Percentiles rank a stretch among this genome's conserved stretches.
Conservation (phyloP, 129 eudicot species). For the Mikania micrantha region DNA sequence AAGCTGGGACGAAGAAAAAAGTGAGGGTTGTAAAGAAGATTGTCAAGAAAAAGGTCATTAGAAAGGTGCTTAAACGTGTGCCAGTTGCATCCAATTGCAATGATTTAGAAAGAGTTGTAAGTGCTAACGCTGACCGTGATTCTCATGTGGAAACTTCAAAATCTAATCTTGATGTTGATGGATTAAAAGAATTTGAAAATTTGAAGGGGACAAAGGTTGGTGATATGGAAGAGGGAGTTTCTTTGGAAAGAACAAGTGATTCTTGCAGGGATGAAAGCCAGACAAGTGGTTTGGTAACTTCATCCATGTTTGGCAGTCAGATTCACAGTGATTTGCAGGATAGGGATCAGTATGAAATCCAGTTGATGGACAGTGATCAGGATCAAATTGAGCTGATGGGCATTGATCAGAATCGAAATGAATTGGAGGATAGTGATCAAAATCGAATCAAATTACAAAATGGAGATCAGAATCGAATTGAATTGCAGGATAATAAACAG, state of each 20-base stretch:
- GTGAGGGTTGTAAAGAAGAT: conserved; percentile 54
- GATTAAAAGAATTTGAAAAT: neutral
- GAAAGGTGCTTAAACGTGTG: conserved; percentile 22
- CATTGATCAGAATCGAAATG: neutral
- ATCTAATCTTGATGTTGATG: conserved; percentile 1
- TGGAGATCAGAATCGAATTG: neutral
- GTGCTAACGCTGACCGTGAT: neutral
- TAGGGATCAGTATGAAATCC: neutral
- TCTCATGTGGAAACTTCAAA: conserved; percentile 23
- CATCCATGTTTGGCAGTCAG: conserved; percentile 7
- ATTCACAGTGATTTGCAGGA: neutral
- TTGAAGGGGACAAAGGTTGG: conserved; percentile 13
- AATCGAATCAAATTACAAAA: neutral
- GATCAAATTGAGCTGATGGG: neutral
- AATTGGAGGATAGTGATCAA: neutral
- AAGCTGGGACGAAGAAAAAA: conserved; percentile 33
- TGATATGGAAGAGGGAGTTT: conserved; percentile 8
- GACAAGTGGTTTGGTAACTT: neutral
- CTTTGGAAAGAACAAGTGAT: conserved; percentile 9
- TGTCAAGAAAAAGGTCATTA: conserved; percentile 55
- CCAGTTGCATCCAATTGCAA: conserved; percentile 5
- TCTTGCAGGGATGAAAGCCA: conserved; percentile 17
- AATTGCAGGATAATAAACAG: neutral
- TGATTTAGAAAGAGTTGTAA: conserved; percentile 13
- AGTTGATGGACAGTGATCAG: neutral